Evolutionary conservation across 441 rosid species (phyloP).

Genomic region (Theobroma grandiflorum): DNA sequence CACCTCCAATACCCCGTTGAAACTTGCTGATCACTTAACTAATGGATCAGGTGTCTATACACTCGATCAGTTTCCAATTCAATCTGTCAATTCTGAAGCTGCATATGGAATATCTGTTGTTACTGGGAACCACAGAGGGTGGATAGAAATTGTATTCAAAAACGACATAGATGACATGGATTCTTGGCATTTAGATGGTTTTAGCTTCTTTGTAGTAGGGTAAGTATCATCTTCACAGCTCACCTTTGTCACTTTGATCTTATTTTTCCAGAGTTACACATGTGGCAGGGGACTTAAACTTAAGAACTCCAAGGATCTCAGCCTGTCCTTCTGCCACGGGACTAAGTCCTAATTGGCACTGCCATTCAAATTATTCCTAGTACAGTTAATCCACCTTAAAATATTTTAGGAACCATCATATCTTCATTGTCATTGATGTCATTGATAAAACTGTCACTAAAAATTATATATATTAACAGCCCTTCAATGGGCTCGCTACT

Average conservation of each 20-base stretch:
- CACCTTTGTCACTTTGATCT: too few relatives aligned
- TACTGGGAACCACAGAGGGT: slow-evolving; percentile 59
- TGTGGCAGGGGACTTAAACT: too few relatives aligned
- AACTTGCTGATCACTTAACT: slow-evolving; percentile 48
- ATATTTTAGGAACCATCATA: too few relatives aligned
- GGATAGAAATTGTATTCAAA: slow-evolving; percentile 64
- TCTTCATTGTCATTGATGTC: too few relatives aligned
- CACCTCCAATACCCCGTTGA: slow-evolving; percentile 56
- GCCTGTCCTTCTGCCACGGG: too few relatives aligned
- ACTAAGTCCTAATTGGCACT: not conserved
- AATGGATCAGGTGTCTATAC: slow-evolving; percentile 44
- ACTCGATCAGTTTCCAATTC: slow-evolving; percentile 43
- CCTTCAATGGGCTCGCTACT: too few relatives aligned
- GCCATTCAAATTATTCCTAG: not conserved
- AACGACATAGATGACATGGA: slow-evolving; percentile 53
- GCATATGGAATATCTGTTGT: slow-evolving; percentile 47
- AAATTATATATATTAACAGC: too few relatives aligned
- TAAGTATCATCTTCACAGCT: slow-evolving; percentile 29
- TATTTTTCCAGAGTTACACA: not conserved
- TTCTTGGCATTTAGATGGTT: slow-evolving; percentile 86
- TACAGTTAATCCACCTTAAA: too few relatives aligned
- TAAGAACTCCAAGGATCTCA: too few relatives aligned
- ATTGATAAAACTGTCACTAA: too few relatives aligned
- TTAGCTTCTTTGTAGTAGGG: slow-evolving; percentile 75
- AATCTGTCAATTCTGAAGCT: slow-evolving; percentile 35